Base-by-base conservation (phyloP, 169 alveolate species). In the Plasmodium adleri region DNA sequence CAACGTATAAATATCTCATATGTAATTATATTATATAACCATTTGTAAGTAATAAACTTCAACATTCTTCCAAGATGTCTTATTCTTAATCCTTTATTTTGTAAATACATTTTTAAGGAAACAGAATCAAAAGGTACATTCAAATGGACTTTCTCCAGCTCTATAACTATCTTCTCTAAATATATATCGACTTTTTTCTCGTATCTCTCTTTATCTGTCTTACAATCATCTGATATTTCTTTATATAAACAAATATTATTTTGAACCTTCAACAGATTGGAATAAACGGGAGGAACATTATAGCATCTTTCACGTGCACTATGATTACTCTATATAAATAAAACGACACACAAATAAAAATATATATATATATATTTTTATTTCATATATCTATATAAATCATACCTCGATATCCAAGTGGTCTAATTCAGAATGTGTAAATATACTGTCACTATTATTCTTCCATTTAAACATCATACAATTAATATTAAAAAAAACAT, bases 1-100 rank as follows among this genome's bases (percentile, higher is more conserved):
- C 89, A 78, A 17, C 89, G 89, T 15, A 78, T 78, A 28, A 78
- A 24, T 64, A 78, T 64, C 26, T 78, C 89, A 49, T 49, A 64
- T 49, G 13, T 4, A 17, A 78, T 15, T 68, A 78, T 78, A 49
- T 63, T 59, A 58, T 78, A 59, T 49, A 78, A 50, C 89, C 89
- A 78, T 43, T 60, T 78, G 7, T 49, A 58, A 0, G 80, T 64
- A 7, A 78, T 78, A 52, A 52, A 78, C 10, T 59, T 78, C 45
- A 78, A 39, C 89, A 78, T 78, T 45, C 64, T 39, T 15, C 89
- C 89, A 7, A 78, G 50, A n/a, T 78, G 70, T 12, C 26, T 78
- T 76, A 78, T 78, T 67, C 56, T 78, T 64, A 78, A 8, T 39
- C 89, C 89, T 22, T 70, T 64, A 50, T 70, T 70, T 20, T 78